Base-by-base conservation (phyloP, 306 rosid genomes). In the Amphicarpaea edgeworthii region DNA sequence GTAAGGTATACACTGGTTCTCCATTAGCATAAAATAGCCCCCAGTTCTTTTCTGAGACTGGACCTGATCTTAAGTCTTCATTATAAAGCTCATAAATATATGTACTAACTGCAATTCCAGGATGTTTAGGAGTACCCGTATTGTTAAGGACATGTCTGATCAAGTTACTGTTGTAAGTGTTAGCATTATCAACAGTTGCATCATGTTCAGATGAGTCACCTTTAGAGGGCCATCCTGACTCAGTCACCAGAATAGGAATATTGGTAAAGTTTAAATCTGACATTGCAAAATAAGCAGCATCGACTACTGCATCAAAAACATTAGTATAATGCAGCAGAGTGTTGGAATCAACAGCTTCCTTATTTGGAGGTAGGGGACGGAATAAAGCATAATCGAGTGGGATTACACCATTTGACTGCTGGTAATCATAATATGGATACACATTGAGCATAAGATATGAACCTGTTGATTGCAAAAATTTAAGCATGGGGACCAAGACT, bases 161-260 rank as follows among this genome's bases (percentile, higher is more conserved):
- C 84, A 93, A 81, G 89, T 93, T 93, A 77, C 98, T 93, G 82
- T 93, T 93, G 85, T 89, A 93, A 68, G 98, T 89, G 81, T 91
- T 93, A 8, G 96, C 96, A 72, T 93, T 93, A 28, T 93, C 97
- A 54, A 89, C 17, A 1, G 91, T 85, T 67, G 98, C 97, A 65
- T 91, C 98, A 2, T 83, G 86, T 87, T 89, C 97, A 6, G 87
- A 65, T 0, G 98, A 77, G 72, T 82, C 96, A 30, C 98, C 98
- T 75, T 88, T 87, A 32, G 98, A 93, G 15, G 98, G 98, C 98
- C 98, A 93, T 46, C 98, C 98, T 3, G 98, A 85, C 73, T 93
- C 98, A 0, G 96, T 91, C 70, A 93, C 97, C 54, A 91, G 82
- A 74, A 93, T 75, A 46, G 96, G 96, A 42, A 93, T 64, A 70